Conservation (phyloP, 768 basidiomycete species). For the Naganishia randhawae region DNA sequence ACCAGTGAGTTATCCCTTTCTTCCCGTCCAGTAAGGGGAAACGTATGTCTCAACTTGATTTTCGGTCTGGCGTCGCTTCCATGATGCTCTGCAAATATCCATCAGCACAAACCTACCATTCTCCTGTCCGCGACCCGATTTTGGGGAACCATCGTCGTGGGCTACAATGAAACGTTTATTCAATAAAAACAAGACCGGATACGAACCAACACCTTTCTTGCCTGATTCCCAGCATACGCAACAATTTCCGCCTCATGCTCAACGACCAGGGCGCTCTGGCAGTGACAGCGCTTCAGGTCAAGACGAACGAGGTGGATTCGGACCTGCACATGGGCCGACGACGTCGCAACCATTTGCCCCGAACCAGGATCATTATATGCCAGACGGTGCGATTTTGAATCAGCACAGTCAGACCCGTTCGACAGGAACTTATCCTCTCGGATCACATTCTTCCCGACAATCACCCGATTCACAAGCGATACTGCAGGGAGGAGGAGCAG, state of each 20-base stretch:
- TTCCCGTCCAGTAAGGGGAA: background rate
- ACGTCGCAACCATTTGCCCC: background rate
- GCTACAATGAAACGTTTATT: slow-evolving; percentile 12
- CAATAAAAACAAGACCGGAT: slow-evolving; percentile 18
- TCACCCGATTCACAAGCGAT: slow-evolving; percentile 10
- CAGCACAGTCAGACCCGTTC: background rate
- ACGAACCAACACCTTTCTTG: slow-evolving; percentile 17
- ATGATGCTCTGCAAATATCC: background rate
- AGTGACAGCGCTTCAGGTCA: too few species aligned
- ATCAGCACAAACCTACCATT: background rate
- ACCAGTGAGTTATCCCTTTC: background rate
- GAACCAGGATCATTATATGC: background rate
- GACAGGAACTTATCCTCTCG: background rate
- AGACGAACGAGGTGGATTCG: background rate
- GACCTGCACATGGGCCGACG: background rate
- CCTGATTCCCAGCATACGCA: slow-evolving; percentile 4
- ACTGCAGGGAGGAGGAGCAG: background rate
- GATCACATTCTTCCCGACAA: background rate
- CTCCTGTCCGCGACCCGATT: background rate
- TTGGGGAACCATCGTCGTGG: background rate
- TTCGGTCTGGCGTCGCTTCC: background rate
- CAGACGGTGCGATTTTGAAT: background rate
- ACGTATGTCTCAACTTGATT: background rate
- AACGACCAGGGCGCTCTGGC: background rate
- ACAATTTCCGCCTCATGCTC: background rate